phyloP scores from a whole-genome alignment of 495 filamentous ascomycete genomes.

The Parathielavia hyrcaniae region DNA sequence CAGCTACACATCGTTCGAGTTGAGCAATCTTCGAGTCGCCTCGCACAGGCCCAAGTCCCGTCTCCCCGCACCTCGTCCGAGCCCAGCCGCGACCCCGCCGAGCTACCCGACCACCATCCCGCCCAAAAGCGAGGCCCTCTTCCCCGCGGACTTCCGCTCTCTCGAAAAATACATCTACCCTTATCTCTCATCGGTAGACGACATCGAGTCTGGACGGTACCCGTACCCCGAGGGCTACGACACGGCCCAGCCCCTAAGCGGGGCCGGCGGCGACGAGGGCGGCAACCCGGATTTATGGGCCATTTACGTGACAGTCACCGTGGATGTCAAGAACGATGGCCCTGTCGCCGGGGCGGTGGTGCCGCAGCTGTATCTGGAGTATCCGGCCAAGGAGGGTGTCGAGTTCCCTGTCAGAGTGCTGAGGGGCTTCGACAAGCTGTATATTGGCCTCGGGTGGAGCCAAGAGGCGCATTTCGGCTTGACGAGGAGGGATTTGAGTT shows the following conservation, averaged over 20 bases:
- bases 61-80: slow-evolving; percentile 55
- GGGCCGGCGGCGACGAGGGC: slow-evolving; percentile 72
- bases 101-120: slow-evolving; percentile 53
- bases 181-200: slow-evolving; percentile 59
- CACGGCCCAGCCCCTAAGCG: slow-evolving; percentile 48
- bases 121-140: slow-evolving; percentile 52
- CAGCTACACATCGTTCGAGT: slow-evolving; percentile 74
- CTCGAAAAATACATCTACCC: slow-evolving; percentile 84
- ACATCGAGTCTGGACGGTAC: slow-evolving; percentile 52
- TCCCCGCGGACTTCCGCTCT: slow-evolving; percentile 59
- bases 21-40: slow-evolving; percentile 52
- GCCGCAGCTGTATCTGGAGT: slow-evolving; percentile 75
- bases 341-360: slow-evolving; percentile 60
- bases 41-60: slow-evolving; percentile 51
- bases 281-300: slow-evolving; percentile 84
- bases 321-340: slow-evolving; percentile 69
- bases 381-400: slow-evolving; percentile 52
- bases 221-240: slow-evolving; percentile 70
- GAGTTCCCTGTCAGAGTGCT: slow-evolving; percentile 74
- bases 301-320: slow-evolving; percentile 53
- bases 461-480: slow-evolving; percentile 60
- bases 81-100: slow-evolving; percentile 53
- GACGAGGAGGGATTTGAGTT: slow-evolving; percentile 68
- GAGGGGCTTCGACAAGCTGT: slow-evolving; percentile 74
- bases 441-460: slow-evolving; percentile 51